These are phyloP conservation scores for Dianthus caryophyllus DNA, from an alignment of 148 eudicot species.

Conservation along the genomic window DNA sequence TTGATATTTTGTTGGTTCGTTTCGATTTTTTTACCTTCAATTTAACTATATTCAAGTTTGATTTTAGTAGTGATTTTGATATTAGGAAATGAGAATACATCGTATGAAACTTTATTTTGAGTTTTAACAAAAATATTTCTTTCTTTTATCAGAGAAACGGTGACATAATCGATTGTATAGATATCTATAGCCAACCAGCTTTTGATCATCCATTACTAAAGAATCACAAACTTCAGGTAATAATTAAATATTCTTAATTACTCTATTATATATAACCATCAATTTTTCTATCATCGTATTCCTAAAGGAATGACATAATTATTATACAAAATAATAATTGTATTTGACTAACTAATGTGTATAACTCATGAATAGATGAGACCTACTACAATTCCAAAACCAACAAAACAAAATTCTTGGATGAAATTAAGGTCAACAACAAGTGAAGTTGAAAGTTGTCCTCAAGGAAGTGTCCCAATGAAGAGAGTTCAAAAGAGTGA, in stretches of 20 bases:
- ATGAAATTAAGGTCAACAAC: background rate
- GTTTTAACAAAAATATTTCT: background rate
- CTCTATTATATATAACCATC: too few species aligned
- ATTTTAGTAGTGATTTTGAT: too few species aligned
- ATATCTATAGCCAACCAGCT: conserved; percentile 28
- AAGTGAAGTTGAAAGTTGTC: background rate
- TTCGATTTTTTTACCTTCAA: too few species aligned
- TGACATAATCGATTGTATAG: conserved; percentile 21
- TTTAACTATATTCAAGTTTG: too few species aligned
- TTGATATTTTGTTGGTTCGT: too few species aligned
- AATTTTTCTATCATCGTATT: too few species aligned
- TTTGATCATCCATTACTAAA: conserved; percentile 27
- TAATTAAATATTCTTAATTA: background rate
- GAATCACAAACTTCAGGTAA: conserved; percentile 28
- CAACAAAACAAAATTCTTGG: background rate
- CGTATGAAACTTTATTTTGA: background rate
- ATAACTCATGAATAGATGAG: conserved; percentile 11
- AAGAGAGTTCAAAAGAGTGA: conserved; percentile 17
- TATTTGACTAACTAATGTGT: background rate
- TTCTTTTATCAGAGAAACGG: conserved; percentile 3
- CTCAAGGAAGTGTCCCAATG: conserved; percentile 17
- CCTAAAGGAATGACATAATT: too few species aligned
- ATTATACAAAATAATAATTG: background rate
- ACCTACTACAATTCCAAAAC: conserved; percentile 16
- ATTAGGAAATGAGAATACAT: too few species aligned